phyloP scores from a whole-genome alignment of 2,329 filamentous ascomycete species.

The Neonectria neomacrospora region DNA sequence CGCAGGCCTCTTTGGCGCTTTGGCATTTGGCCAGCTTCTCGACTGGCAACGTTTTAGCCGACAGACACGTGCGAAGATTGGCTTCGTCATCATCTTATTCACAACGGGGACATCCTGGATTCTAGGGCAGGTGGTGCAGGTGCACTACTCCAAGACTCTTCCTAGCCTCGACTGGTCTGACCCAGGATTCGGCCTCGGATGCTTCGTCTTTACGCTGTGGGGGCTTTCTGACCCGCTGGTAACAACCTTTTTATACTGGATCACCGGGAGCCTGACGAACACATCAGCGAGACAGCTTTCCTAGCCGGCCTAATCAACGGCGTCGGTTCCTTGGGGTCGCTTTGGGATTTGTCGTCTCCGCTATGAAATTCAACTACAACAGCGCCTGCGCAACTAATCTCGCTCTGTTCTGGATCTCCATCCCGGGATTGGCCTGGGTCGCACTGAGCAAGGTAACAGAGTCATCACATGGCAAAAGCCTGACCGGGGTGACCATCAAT shows the following conservation, averaged over 20 bases:
- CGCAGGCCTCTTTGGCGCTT: background rate
- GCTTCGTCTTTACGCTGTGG: background rate
- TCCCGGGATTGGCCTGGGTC: too few species aligned
- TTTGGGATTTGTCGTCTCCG: constrained; percentile 4
- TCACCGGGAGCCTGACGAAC: constrained; percentile 2
- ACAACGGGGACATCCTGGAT: constrained; percentile 1
- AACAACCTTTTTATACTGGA: constrained; percentile 3
- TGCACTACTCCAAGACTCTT: background rate
- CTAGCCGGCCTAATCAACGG: background rate
- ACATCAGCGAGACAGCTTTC: background rate
- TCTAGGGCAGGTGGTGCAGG: background rate
- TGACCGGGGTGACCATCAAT: too few species aligned
- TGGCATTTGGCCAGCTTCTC: background rate
- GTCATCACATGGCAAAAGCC: too few species aligned
- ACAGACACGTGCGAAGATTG: background rate
- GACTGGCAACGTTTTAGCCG: constrained; percentile 4
- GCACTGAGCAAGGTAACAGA: too few species aligned
- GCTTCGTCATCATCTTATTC: constrained; percentile 1
- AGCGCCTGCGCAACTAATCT: constrained; percentile 6
- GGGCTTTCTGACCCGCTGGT: background rate
- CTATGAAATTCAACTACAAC: constrained; percentile 6
- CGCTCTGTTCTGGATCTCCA: too few species aligned
- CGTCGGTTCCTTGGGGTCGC: background rate
- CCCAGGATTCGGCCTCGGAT: background rate
- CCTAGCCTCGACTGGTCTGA: background rate